Conservation (phyloP, 306 rosid genomes). For the Mucuna pruriens region DNA sequence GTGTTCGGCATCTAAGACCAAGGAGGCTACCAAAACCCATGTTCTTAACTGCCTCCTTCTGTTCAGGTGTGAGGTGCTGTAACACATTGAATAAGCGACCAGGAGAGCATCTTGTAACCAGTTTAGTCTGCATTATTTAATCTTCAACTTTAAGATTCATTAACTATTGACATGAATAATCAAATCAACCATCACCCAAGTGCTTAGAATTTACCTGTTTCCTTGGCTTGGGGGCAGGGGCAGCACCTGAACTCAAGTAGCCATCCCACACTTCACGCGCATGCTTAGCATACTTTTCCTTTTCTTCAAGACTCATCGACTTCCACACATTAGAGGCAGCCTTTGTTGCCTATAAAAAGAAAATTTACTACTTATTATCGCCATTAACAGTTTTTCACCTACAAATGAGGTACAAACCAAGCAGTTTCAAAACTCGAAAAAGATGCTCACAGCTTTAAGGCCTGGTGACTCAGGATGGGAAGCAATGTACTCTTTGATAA, state of each 20-base stretch:
- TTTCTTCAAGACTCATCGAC: constrained; percentile 53
- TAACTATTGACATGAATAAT: constrained; percentile 14
- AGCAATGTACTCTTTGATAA: constrained; percentile 21
- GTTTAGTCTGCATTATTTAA: neutral
- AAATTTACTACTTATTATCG: neutral
- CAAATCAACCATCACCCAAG: neutral
- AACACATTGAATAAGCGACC: constrained; percentile 10
- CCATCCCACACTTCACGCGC: constrained; percentile 50
- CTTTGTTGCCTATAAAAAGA: constrained; percentile 47
- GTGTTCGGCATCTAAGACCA: constrained; percentile 1
- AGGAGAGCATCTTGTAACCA: constrained; percentile 2
- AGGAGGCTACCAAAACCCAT: constrained; percentile 7
- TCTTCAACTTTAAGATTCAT: constrained; percentile 12
- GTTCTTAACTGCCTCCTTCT: constrained; percentile 1
- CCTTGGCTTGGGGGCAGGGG: constrained; percentile 46
- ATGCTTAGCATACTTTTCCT: constrained; percentile 47
- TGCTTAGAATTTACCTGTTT: constrained; percentile 43
- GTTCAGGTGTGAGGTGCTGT: neutral
- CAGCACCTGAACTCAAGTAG: constrained; percentile 48
- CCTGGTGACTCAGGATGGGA: constrained; percentile 3
- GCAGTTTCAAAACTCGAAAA: neutral
- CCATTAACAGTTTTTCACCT: neutral
- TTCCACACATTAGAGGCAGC: constrained; percentile 58
- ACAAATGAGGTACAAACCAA: neutral
- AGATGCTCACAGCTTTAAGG: neutral